A percentile compares a stretch with the other conserved stretches of the same genome.
Evolutionary conservation across 2,329 filamentous ascomycete species (phyloP).

Genomic region (Diplodia scrobiculata): DNA sequence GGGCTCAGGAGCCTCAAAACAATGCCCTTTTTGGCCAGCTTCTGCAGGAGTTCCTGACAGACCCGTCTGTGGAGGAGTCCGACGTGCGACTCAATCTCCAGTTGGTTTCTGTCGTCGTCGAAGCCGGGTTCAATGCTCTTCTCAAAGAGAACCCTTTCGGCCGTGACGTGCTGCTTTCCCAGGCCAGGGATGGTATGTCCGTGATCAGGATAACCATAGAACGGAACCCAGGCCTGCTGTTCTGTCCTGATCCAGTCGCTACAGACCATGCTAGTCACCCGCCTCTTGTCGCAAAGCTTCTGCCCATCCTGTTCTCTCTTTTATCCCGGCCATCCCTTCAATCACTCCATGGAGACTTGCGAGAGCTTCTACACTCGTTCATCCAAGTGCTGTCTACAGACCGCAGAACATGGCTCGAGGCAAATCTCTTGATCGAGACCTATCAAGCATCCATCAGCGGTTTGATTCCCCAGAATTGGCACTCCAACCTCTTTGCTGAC

Average conservation of each 20-base stretch:
- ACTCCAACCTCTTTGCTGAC: conserved; percentile 1
- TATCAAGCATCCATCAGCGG: conserved; percentile 48
- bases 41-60: conserved; percentile 62
- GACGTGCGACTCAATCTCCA: conserved; percentile 78
- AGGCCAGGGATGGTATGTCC: conserved; percentile 71
- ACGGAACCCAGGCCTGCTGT: conserved; percentile 71
- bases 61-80: conserved; percentile 58
- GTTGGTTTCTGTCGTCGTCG: conserved; percentile 79
- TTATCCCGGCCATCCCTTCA: conserved; percentile 48
- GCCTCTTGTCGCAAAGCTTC: conserved; percentile 58
- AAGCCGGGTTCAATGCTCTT: conserved; percentile 73
- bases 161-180: conserved; percentile 58
- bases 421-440: conserved; percentile 40
- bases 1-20: conserved; percentile 64
- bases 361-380: conserved; percentile 43
- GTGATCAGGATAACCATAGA: conserved; percentile 75
- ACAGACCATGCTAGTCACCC: conserved; percentile 42
- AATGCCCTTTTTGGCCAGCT: conserved; percentile 75
- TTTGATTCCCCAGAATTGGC: conserved; percentile 35
- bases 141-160: conserved; percentile 70
- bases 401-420: conserved; percentile 42
- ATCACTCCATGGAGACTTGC: conserved; percentile 45
- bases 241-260: conserved; percentile 34
- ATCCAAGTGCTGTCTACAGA: conserved; percentile 43
- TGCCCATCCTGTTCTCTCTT: conserved; percentile 56